Evolutionary conservation across 306 rosid species (phyloP).

Genomic region (Acacia acuminata): DNA sequence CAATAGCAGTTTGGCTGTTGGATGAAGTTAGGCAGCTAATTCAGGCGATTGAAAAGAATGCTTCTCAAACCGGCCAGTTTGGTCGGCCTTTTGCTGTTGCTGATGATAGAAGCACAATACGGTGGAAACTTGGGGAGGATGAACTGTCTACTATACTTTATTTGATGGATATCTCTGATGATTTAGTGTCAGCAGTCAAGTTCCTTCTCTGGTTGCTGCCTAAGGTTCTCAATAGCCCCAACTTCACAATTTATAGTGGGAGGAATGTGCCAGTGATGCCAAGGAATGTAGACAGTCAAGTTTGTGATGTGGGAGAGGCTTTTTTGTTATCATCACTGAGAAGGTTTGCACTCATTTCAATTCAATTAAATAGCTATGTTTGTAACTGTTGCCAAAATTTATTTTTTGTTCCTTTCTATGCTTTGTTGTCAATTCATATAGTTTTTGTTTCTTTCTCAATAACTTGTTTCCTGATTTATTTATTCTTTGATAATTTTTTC

Average conservation of each 20-base stretch:
- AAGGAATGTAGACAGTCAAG: conserved; percentile 79
- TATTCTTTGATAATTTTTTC: background rate
- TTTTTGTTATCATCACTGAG: conserved; percentile 81
- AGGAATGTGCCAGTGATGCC: conserved; percentile 62
- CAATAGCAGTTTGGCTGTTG: conserved; percentile 72
- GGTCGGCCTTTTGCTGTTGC: conserved; percentile 60
- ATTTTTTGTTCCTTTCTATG: background rate
- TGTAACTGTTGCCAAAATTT: background rate
- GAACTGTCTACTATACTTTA: conserved; percentile 77
- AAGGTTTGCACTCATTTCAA: conserved; percentile 53
- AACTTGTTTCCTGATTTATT: background rate
- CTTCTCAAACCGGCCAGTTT: conserved; percentile 73
- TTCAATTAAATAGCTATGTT: background rate
- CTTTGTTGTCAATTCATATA: conserved; percentile 13
- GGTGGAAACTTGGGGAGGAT: conserved; percentile 94
- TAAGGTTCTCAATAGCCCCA: conserved; percentile 63
- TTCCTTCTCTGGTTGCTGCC: conserved; percentile 95
- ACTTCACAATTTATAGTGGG: conserved; percentile 68
- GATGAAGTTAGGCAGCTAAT: conserved; percentile 61
- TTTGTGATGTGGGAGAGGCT: conserved; percentile 87
- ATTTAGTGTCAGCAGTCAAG: conserved; percentile 77
- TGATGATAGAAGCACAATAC: conserved; percentile 62
- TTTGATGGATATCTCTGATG: conserved; percentile 75
- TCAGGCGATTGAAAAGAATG: conserved; percentile 65
- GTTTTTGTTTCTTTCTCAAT: conserved; percentile 12